Evolutionary conservation across 495 filamentous ascomycete genomes (phyloP), one percentile per base, ranked within the genome.

Genomic region (Aspergillus ostianus): DNA sequence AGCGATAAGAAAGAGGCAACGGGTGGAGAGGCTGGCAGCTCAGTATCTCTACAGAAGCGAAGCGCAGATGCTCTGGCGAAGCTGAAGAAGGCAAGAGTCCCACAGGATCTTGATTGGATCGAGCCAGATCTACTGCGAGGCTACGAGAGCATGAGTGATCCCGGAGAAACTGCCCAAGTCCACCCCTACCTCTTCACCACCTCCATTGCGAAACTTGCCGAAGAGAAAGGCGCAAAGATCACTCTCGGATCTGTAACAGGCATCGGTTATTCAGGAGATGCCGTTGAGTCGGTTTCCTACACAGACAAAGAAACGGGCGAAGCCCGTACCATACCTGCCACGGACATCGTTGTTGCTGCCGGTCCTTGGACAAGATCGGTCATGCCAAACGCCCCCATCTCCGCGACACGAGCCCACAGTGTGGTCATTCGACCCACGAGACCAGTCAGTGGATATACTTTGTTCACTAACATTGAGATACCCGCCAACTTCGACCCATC

Each of bases 171-270:
- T 2, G 91, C 94, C 3, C 94, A 98, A 70, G 94, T 98, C 6
- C 94, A 98, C 71, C 94, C 94, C 2, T 92, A 90, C 67, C 85
- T 90, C 21, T 97, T 98, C 65, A 98, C 93, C 3, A 96, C 85
- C 0, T 82, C 89, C 4, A 94, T 98, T 70, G 90, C 91, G 12
- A 81, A 84, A 44, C 80, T 98, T 18, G 92, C 93, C 9, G 79
- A 82, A 59, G 85, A 92, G 57, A 84, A 81, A 59, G 93, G 93
- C 9, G 87, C 84, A 23, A 82, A 88, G 48, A 84, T 97, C 55
- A 78, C 87, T 23, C 63, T 89, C 30, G 89, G 90, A 12, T 82
- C 83, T 6, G 89, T 87, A 5, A 86, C 77, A 9, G 69, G 71
- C 53, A 91, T 94, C 46, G 81, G 84, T 57, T 80, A 84, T 58